Base-by-base conservation (phyloP, 495 filamentous ascomycete species). In the Astrothelium macrocarpum region DNA sequence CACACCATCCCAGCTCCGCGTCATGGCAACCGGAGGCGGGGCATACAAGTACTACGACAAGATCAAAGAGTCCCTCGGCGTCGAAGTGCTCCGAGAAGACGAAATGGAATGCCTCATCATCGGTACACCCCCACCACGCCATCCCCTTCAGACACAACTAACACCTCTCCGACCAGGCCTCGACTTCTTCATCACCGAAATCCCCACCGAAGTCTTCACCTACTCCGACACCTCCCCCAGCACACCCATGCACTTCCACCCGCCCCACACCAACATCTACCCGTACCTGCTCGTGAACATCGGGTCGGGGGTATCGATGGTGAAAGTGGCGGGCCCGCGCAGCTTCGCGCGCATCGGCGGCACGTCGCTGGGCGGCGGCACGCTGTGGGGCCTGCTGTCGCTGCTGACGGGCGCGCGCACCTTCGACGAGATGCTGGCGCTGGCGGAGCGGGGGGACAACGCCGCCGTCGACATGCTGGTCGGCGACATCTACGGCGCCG, bases 91-190 rank as follows among this genome's bases (percentile, higher is more conserved):
- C 64, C 80, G 90, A 26, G 95, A 97, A 73, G 94, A 98, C 70
- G 94, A 98, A 75, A 98, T 98, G 95, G 90, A 96, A 75, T 98
- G 94, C 74, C 77, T 98, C 59, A 98, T 98, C 68, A 94, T 91
- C 61, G 92, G 90, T 90, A 74, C 53, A 78, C 63, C n/a, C 32
- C 2, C 58, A 45, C 59, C 53, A 32, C 25, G 53, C 39, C 9
- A 9, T 9, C 43, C 43, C 34, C 34, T 5, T 14, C 34, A 39
- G 14, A 14, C 5, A 14, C 34, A 34, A 61, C 9, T 16, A 28
- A 31, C 28, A 59, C 2, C 20, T 12, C 20, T 42, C 42, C 59
- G 18, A n/a, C 45, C 59, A 90, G 90, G 93, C 26, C 85, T 98
- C 34, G 95, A 98, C 75, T 98, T 97, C 78, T 97, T 98, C 79